These are phyloP conservation scores for Phanerochaete sordida DNA, from an alignment of 768 basidiomycete species.

Conservation along the genomic window DNA sequence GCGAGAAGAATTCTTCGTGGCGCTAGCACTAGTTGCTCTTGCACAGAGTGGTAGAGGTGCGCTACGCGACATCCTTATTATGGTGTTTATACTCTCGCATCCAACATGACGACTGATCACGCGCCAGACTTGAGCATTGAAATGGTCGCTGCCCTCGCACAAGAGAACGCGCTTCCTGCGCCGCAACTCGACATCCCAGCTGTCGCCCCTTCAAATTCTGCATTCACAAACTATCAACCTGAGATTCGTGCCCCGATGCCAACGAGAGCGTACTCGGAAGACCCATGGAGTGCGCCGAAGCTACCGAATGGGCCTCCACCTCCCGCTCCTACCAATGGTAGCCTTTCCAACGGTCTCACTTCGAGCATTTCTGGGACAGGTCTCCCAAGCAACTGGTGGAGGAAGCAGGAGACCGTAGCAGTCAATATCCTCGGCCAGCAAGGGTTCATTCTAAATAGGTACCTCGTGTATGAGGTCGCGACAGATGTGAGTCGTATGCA, in stretches of 20 bases:
- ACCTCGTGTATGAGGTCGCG: conserved; percentile 78
- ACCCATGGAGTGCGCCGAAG: conserved; percentile 44
- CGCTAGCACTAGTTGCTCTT: conserved; percentile 81
- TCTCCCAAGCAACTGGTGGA: conserved; percentile 84
- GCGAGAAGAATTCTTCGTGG: conserved; percentile 88
- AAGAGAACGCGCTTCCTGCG: conserved; percentile 75
- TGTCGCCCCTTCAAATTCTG: conserved; percentile 50
- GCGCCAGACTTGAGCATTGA: conserved; percentile 73
- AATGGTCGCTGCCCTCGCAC: conserved; percentile 72
- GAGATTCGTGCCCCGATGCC: conserved; percentile 34
- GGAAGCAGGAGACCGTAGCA: conserved; percentile 65
- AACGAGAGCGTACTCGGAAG: conserved; percentile 55
- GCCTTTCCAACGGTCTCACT: conserved; percentile 41
- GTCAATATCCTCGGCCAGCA: conserved; percentile 82
- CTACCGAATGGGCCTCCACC: conserved; percentile 16
- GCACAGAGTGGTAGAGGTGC: conserved; percentile 80
- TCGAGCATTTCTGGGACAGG: conserved; percentile 70
- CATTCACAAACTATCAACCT: conserved; percentile 35
- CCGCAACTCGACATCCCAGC: conserved; percentile 64
- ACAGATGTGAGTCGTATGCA: conserved; percentile 58
- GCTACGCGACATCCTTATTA: no score
- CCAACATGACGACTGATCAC: neutral
- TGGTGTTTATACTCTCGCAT: no score
- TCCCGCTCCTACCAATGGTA: conserved; percentile 14
- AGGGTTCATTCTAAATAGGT: conserved; percentile 87